Base-by-base conservation (phyloP, 140 eudicot species). In the Bidens hawaiensis region DNA sequence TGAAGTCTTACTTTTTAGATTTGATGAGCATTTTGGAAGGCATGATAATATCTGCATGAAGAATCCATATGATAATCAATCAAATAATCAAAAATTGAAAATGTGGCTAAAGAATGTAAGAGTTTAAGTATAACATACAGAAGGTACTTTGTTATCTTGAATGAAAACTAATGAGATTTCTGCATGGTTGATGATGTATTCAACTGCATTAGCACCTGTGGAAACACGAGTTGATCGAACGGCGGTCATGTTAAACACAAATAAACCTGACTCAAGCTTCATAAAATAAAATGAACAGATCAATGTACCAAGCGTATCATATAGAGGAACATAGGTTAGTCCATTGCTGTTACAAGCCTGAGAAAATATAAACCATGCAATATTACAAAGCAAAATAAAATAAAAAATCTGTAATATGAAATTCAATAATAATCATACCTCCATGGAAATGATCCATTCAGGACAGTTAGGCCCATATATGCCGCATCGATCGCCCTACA, bases 271-370 rank as follows among this genome's bases (percentile, higher is more conserved):
- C 24, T 50, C 43, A 30, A 31, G 30, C 24, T 46, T 49, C n/a
- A 53, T 24, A 19, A 19, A 23, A 34, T 14, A 4, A 11, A 11
- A 70, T 24, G 68, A 48, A 7, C 11, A 41, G 48, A 41, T n/a
- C 1, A 53, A 60, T 72, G 23, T 81, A 88, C 99, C 99, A 51
- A 93, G 97, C 26, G 96, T 73, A 73, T 93, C 99, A 62, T 93
- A 93, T 25, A 93, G 74, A 0, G 99, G 99, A 33, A 93, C 95
- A 53, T 85, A 93, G 21, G 96, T 65, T 26, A 88, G 70, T 58
- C 73, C 83, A 31, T 77, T 95, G 79, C 99, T 70, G 72, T 78
- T 88, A 77, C 99, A 93, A 71, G 95, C 99, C 99, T 93, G 95
- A 31, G 10, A 62, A 28, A 47, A 43, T 22, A 38, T 24, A n/a